phyloP scores from a whole-genome alignment of 176 grass and related monocot genomes.

The Musa beccarii region DNA sequence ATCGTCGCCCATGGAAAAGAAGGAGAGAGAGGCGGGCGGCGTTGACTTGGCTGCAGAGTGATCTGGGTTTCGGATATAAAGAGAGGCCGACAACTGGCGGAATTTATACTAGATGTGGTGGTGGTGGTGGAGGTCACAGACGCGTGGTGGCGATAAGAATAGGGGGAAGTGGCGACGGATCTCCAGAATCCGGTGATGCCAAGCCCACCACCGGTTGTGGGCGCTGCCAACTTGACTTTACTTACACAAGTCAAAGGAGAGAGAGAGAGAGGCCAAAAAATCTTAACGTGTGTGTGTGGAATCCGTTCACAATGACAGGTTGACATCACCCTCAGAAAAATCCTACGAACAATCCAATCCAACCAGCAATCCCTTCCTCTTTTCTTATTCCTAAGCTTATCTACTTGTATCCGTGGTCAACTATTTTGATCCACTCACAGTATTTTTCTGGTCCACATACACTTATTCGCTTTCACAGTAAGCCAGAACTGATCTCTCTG shows the following conservation, averaged over 20 bases:
- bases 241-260: not conserved
- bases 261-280: not conserved
- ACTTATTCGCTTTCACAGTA: no score
- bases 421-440: no score
- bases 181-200: not conserved
- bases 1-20: slow-evolving; percentile 42
- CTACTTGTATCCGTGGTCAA: no score
- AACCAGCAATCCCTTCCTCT: no score
- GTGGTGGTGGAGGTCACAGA: slow-evolving; percentile 32
- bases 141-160: slow-evolving; percentile 46
- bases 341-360: no score
- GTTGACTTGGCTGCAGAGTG: not conserved
- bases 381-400: no score
- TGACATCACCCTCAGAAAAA: no score
- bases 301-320: no score
- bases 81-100: not conserved
- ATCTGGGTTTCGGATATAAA: not conserved
- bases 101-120: slow-evolving; percentile 26
- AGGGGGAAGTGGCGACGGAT: not conserved
- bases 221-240: not conserved
- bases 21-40: slow-evolving; percentile 7
- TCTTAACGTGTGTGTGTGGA: not conserved
- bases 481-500: no score
- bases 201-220: not conserved
- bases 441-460: no score